phyloP scores from a whole-genome alignment of 139 green algal species.

The Chlamydomonas sp. region DNA sequence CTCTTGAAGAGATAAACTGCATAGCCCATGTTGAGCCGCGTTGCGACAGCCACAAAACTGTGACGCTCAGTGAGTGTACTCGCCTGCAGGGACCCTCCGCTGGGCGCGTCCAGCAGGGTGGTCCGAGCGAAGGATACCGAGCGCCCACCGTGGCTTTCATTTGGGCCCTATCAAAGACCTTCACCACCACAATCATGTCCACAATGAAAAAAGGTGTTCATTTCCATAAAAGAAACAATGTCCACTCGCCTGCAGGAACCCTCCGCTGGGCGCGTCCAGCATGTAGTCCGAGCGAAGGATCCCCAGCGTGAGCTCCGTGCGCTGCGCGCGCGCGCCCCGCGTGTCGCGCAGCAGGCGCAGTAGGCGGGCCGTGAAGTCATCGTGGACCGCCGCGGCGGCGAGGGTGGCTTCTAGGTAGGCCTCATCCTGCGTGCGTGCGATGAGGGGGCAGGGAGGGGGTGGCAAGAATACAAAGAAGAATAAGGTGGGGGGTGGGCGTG shows the following conservation, averaged over 20 bases:
- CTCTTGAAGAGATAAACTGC: no score
- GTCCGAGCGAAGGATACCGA: slow-evolving; percentile 86
- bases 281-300: slow-evolving; percentile 96
- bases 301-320: slow-evolving; percentile 58
- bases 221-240: neutral
- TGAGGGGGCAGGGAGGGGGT: no score
- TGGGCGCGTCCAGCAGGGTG: slow-evolving; percentile 96
- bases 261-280: slow-evolving; percentile 76
- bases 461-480: no score
- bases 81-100: no score
- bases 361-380: no score
- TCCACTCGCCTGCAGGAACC: slow-evolving; percentile 82
- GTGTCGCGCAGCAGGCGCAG: slow-evolving; percentile 25
- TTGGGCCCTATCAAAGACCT: no score
- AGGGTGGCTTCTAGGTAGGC: slow-evolving; percentile 69
- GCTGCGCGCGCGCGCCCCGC: slow-evolving; percentile 1
- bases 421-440: no score
- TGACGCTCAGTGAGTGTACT: no score
- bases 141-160: slow-evolving; percentile 44
- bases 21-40: no score
- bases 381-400: slow-evolving; percentile 23
- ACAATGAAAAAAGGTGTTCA: slow-evolving; percentile 2
- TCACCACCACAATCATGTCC: no score
- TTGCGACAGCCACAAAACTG: no score
- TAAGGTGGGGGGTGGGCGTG: no score